These are phyloP conservation scores for Tuber microsphaerosporum DNA, from an alignment of 495 filamentous ascomycete genomes.

Conservation along the genomic window DNA sequence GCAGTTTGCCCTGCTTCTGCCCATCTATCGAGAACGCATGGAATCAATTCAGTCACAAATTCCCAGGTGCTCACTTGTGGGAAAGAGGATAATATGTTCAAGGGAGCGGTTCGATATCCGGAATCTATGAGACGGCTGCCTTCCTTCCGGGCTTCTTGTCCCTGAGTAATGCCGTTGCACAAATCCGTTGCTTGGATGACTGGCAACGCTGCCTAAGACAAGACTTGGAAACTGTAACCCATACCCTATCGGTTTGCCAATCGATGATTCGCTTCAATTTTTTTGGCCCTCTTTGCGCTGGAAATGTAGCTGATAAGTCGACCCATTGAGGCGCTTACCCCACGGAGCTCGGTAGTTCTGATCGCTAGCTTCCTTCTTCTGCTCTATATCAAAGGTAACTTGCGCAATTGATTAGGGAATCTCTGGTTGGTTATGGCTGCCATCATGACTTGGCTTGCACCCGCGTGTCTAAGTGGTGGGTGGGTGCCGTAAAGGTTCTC, in stretches of 20 bases:
- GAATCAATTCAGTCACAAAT: background rate
- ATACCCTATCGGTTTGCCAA: background rate
- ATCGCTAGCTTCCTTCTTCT: background rate
- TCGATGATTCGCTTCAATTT: background rate
- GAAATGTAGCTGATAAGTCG: background rate
- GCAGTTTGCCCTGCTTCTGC: background rate
- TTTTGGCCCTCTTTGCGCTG: background rate
- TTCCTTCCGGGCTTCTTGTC: background rate
- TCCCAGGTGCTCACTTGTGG: background rate
- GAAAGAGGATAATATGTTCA: background rate
- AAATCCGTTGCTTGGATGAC: background rate
- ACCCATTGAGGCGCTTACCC: background rate
- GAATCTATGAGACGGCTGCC: background rate
- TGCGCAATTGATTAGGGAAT: background rate
- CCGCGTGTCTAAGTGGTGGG: background rate
- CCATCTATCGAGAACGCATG: background rate
- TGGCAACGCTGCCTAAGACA: background rate
- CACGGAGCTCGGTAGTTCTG: background rate
- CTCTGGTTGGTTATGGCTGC: background rate
- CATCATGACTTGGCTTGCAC: background rate
- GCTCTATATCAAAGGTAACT: background rate
- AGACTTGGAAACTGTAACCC: background rate
- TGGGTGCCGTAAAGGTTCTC: background rate
- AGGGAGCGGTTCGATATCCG: background rate
- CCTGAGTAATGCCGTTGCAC: background rate